Evolutionary conservation across 2,329 filamentous ascomycete genomes (phyloP).

Genomic region (Microcyclosporella mali): DNA sequence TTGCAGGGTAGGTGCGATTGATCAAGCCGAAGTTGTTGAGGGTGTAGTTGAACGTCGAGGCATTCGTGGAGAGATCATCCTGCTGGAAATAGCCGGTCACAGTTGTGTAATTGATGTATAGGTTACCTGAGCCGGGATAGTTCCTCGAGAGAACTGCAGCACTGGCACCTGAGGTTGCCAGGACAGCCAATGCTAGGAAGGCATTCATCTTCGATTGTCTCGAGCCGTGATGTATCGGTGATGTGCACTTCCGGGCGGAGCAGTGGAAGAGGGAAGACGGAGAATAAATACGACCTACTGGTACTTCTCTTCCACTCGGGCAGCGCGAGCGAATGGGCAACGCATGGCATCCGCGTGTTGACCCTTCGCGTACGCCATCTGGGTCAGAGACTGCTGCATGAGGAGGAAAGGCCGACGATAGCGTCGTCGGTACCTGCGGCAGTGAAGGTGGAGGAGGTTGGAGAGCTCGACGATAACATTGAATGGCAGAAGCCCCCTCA

Average conservation of each 20-base stretch:
- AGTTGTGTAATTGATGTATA: constrained; percentile 54
- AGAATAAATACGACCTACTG: constrained; percentile 1
- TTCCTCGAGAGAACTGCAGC: constrained; percentile 13
- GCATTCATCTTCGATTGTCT: constrained; percentile 3
- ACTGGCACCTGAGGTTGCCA: constrained; percentile 5
- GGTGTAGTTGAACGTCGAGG: constrained; percentile 57
- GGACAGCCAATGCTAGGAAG: constrained; percentile 4
- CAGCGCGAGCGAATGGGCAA: neutral
- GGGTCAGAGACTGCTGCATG: neutral
- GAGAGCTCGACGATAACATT: neutral
- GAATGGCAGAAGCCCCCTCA: neutral
- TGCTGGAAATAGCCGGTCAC: constrained; percentile 60
- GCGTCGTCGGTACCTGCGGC: neutral
- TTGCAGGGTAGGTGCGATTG: constrained; percentile 56
- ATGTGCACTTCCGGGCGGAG: neutral
- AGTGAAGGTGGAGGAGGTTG: neutral
- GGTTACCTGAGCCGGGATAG: constrained; percentile 5
- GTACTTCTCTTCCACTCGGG: neutral
- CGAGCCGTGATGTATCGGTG: neutral
- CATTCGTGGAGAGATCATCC: constrained; percentile 52
- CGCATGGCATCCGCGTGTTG: constrained; percentile 1
- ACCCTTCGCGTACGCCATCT: neutral
- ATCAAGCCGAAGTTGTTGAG: constrained; percentile 60
- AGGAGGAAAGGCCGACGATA: neutral
- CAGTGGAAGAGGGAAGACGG: neutral